Evolutionary conservation across 352 stramenopile genomes (phyloP).

Genomic region (Globisporangium orthogonon): DNA sequence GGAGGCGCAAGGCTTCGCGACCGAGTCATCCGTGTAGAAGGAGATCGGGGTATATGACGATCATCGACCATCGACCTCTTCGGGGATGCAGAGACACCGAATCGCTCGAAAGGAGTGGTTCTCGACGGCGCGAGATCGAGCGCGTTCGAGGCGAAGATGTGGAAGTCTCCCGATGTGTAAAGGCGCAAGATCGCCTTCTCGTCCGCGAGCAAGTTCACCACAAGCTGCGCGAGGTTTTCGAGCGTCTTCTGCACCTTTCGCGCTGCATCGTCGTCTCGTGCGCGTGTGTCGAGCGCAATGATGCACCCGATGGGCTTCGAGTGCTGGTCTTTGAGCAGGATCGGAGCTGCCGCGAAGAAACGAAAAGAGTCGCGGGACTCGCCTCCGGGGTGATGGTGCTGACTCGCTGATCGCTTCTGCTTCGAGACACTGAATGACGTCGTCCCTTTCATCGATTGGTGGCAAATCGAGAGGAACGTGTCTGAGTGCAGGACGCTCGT

Average conservation of each 20-base stretch:
- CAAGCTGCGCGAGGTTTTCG: constrained; percentile 51
- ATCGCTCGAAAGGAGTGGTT: constrained; percentile 22
- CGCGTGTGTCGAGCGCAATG: constrained; percentile 47
- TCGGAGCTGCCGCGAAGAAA: constrained; percentile 57
- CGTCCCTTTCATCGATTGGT: constrained; percentile 31
- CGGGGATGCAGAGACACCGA: constrained; percentile 23
- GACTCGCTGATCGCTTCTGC: constrained; percentile 12
- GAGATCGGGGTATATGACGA: not conserved
- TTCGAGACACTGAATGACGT: constrained; percentile 42
- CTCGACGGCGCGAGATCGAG: constrained; percentile 18
- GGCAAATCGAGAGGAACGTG: constrained; percentile 56
- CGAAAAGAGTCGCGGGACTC: constrained; percentile 25
- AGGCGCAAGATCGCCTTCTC: constrained; percentile 57
- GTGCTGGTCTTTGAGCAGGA: constrained; percentile 15
- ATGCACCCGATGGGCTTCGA: constrained; percentile 42
- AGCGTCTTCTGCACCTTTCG: constrained; percentile 50
- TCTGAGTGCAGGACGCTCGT: constrained; percentile 41
- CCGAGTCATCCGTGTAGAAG: not conserved
- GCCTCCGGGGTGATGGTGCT: not conserved
- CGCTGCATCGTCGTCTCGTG: constrained; percentile 24
- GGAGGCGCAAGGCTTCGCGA: constrained; percentile 6
- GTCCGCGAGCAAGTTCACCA: constrained; percentile 50
- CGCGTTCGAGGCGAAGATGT: constrained; percentile 36
- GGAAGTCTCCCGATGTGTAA: constrained; percentile 59
- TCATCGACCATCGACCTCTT: constrained; percentile 1